Conservation (phyloP, 805 yeast species). For the Wickerhamiella musiphila region DNA sequence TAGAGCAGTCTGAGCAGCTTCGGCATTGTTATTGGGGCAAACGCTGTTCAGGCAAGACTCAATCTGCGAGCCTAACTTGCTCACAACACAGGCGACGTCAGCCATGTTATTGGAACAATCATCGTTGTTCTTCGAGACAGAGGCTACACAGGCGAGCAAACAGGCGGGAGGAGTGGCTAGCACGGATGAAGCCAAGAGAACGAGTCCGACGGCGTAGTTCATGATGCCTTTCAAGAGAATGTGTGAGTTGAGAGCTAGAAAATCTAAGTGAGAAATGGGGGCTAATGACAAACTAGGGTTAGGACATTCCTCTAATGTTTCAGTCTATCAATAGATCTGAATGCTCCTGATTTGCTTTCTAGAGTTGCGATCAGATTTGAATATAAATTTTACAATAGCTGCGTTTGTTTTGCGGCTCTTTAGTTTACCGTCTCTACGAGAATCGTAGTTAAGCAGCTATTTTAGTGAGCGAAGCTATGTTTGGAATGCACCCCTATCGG, state of each 20-base stretch:
- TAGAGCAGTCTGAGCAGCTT: constrained; percentile 43
- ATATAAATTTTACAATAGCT: too few relatives aligned
- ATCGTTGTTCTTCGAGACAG: constrained; percentile 28
- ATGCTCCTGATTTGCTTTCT: too few relatives aligned
- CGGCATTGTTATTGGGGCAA: constrained; percentile 51
- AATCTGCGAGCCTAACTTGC: constrained; percentile 34
- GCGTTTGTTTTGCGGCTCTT: too few relatives aligned
- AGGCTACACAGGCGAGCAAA: constrained; percentile 71
- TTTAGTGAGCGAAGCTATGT: too few relatives aligned
- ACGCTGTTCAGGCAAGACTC: constrained; percentile 43
- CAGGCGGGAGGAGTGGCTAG: constrained; percentile 83
- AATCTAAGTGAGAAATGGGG: too few relatives aligned
- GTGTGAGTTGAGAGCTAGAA: neutral
- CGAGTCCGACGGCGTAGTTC: constrained; percentile 23
- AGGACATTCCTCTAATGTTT: too few relatives aligned
- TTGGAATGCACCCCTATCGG: too few relatives aligned
- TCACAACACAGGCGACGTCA: constrained; percentile 54
- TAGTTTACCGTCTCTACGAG: too few relatives aligned
- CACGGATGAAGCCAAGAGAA: constrained; percentile 26
- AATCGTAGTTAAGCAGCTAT: too few relatives aligned
- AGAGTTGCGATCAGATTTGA: too few relatives aligned
- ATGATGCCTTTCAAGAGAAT: constrained; percentile 3
- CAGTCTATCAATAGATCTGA: too few relatives aligned
- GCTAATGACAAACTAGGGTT: too few relatives aligned
- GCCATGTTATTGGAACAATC: constrained; percentile 37